These are phyloP conservation scores for Obelidium mucronatum DNA, from an alignment of 192 early-diverging fungal genomes.

Conservation along the genomic window DNA sequence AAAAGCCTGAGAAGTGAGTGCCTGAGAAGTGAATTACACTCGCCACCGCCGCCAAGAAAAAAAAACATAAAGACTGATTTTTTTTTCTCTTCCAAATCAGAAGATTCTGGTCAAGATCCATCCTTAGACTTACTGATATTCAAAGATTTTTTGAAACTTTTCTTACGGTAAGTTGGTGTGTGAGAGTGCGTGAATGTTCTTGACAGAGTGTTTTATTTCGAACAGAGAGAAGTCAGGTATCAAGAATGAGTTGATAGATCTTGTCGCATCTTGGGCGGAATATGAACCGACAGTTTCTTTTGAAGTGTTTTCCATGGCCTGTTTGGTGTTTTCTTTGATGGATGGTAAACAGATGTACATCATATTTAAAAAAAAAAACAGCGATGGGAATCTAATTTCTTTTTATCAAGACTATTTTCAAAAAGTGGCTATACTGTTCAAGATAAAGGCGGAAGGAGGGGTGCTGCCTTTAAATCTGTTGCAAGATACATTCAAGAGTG, in stretches of 20 bases:
- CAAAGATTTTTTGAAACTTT: constrained; percentile 12
- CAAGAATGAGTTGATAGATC: background rate
- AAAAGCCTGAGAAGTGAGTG: constrained; percentile 20
- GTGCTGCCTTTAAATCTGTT: background rate
- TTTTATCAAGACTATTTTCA: constrained; percentile 17
- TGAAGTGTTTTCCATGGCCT: constrained; percentile 26
- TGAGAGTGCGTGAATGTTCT: too few relatives aligned
- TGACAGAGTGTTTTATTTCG: background rate
- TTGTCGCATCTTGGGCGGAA: constrained; percentile 27
- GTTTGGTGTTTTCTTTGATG: constrained; percentile 19
- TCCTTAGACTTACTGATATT: background rate
- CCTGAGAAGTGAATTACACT: background rate
- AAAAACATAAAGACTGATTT: too few relatives aligned
- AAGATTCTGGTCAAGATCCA: background rate
- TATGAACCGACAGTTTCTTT: constrained; percentile 27
- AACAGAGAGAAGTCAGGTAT: background rate
- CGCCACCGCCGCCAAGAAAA: too few relatives aligned
- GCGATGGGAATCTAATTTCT: background rate
- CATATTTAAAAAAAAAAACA: background rate
- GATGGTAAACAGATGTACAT: constrained; percentile 16
- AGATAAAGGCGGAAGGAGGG: constrained; percentile 6
- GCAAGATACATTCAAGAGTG: background rate
- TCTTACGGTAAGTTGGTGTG: constrained; percentile 4
- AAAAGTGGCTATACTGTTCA: constrained; percentile 8
- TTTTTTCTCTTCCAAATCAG: background rate